Base-by-base conservation (phyloP, 225 moss, liverwort and hornwort genomes). In the Marchantia polymorpha region DNA sequence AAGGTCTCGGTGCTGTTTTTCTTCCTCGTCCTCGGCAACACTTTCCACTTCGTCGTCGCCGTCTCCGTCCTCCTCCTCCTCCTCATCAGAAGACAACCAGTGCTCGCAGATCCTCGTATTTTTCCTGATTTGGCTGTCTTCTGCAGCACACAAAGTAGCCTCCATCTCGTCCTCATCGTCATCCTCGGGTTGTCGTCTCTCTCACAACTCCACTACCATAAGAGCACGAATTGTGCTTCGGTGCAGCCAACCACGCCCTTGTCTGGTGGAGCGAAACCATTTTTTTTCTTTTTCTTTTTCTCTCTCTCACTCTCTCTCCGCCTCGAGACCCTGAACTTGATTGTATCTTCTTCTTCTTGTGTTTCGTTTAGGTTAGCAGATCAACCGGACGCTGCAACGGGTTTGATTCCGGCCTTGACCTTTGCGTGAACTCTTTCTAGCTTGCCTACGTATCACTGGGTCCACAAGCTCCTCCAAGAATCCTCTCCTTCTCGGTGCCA, bases 221-320 rank as follows among this genome's bases (percentile, higher is more conserved):
- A 73, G 53, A 73, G 73, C 73, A 52, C 53, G 73, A 73, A 54
- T 53, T 73, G 54, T n/a, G 52, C 12, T 25, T 52, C 49, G 52
- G 52, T 73, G 51, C 73, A 73, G 23, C 53, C 25, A 52, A 73
- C 54, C 73, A 73, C 73, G 73, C 25, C 53, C 20, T 73, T 73
- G 73, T 73, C 73, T 73, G 54, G 73, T 27, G 73, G 54, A 56
- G 52, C 10, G 14, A 55, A 49, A 71, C 50, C 6, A 22, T n/a
- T 66, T 13, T 13, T 30, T 14, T 66, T 5, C 50, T 7, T 49
- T n/a, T 66, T 13, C 6, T 30, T 14, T 66, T 5, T 39, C 39
- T 39, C 5, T 39, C n/a, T 22, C 4, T 50, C 39, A 3, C 23
- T 10, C 50, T 49, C 71, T 50, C 10, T 13, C 6, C 39, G 15